Evolutionary conservation across 352 stramenopile species (phyloP).

Genomic region (Aphanomyces euteiches): DNA sequence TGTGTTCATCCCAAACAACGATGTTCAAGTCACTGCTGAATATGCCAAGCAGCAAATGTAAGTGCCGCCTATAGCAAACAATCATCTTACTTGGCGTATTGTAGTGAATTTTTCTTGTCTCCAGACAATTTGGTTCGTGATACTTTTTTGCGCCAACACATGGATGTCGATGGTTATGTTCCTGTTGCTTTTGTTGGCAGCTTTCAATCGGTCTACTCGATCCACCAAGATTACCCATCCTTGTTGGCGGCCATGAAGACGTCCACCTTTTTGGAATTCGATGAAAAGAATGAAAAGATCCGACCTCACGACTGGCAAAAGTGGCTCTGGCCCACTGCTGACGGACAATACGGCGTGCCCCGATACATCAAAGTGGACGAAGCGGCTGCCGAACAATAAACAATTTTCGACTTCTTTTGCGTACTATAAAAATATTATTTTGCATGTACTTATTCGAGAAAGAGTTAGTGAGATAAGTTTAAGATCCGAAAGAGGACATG

Average conservation of each 20-base stretch:
- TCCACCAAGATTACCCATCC: slow-evolving; percentile 81
- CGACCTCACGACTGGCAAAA: slow-evolving; percentile 79
- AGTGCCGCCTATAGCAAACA: slow-evolving; percentile 27
- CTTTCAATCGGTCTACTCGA: slow-evolving; percentile 83
- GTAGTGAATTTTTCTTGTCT: slow-evolving; percentile 84
- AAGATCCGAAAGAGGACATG: too few relatives aligned
- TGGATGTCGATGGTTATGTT: slow-evolving; percentile 86
- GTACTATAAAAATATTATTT: slow-evolving; percentile 32
- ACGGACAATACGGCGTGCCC: slow-evolving; percentile 82
- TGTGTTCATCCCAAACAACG: slow-evolving; percentile 70
- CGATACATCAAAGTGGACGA: slow-evolving; percentile 81
- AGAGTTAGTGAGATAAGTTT: too few relatives aligned
- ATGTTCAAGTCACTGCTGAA: slow-evolving; percentile 63
- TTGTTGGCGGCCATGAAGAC: slow-evolving; percentile 67
- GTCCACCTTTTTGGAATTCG: slow-evolving; percentile 67
- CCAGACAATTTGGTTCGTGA: slow-evolving; percentile 79
- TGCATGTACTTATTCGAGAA: too few relatives aligned
- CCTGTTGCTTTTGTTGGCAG: slow-evolving; percentile 85
- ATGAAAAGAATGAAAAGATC: slow-evolving; percentile 88
- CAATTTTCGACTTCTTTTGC: slow-evolving; percentile 23
- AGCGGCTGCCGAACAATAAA: slow-evolving; percentile 34
- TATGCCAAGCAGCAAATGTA: slow-evolving; percentile 85
- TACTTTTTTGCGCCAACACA: slow-evolving; percentile 81
- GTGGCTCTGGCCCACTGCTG: slow-evolving; percentile 86
- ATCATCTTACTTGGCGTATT: slow-evolving; percentile 15